A percentile compares a stretch with the other conserved stretches of the same genome.
Conservation (phyloP, 1,139 yeast species). For the Candida pseudoviswanathii region DNA sequence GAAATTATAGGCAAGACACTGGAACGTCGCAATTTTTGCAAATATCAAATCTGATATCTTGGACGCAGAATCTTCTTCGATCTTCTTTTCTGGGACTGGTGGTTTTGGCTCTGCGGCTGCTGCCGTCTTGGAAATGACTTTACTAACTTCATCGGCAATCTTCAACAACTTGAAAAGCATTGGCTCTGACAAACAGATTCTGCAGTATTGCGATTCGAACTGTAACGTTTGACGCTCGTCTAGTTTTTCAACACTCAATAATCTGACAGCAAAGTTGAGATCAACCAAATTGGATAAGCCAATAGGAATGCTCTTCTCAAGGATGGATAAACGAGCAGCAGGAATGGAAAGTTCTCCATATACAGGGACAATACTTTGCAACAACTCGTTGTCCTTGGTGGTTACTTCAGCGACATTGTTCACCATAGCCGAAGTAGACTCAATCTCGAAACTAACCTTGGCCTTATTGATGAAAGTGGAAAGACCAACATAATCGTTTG, state of each 20-base stretch:
- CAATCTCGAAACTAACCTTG: conserved; percentile 37
- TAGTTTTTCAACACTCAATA: conserved; percentile 30
- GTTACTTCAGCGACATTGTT: conserved; percentile 23
- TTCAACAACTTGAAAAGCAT: conserved; percentile 43
- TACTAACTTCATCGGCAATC: conserved; percentile 20
- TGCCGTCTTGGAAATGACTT: conserved; percentile 5
- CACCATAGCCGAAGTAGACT: conserved; percentile 23
- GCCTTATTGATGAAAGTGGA: conserved; percentile 35
- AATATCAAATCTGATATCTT: conserved; percentile 1
- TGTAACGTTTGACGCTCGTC: conserved; percentile 47
- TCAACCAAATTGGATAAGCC: conserved; percentile 52
- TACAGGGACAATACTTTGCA: conserved; percentile 23
- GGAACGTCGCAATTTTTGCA: conserved; percentile 54
- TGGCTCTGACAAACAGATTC: conserved; percentile 59
- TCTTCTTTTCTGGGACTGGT: not conserved
- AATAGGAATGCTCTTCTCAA: conserved; percentile 38
- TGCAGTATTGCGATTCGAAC: conserved; percentile 57
- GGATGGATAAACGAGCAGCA: conserved; percentile 39
- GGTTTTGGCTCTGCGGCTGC: not conserved
- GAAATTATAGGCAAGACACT: conserved; percentile 63
- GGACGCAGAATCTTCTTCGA: not conserved
- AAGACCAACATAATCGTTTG: conserved; percentile 41
- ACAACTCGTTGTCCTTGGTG: not conserved
- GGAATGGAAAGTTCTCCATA: conserved; percentile 46
- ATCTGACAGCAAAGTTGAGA: conserved; percentile 37